A percentile compares a stretch with the other conserved stretches of the same genome.
Evolutionary conservation across 257 asterid species (phyloP).

Genomic region (Plectranthus barbatus): DNA sequence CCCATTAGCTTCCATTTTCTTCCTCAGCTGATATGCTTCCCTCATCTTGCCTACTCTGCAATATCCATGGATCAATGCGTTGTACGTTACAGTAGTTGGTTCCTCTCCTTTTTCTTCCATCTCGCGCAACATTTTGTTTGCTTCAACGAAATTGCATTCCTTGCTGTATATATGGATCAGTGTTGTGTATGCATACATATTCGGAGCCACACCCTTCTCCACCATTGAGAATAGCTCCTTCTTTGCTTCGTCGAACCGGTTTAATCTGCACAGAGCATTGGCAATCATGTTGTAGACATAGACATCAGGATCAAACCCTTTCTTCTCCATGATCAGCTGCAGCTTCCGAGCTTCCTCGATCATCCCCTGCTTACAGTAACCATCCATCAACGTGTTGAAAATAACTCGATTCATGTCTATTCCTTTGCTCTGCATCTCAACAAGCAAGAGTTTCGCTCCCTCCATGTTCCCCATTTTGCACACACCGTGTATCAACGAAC

Average conservation of each 20-base stretch:
- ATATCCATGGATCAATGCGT: slow-evolving; percentile 47
- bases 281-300: slow-evolving; percentile 60
- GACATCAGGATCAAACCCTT: slow-evolving; percentile 64
- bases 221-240: slow-evolving; percentile 48
- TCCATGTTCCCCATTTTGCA: slow-evolving; percentile 65
- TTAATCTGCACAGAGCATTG: slow-evolving; percentile 47
- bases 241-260: slow-evolving; percentile 62
- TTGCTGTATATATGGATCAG: slow-evolving; percentile 51
- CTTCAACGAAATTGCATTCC: slow-evolving; percentile 57
- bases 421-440: slow-evolving; percentile 78
- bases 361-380: slow-evolving; percentile 76
- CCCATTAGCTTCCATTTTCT: slow-evolving; percentile 47
- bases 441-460: slow-evolving; percentile 52
- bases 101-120: slow-evolving; percentile 43
- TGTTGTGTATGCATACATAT: slow-evolving; percentile 52
- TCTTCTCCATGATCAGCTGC: slow-evolving; percentile 51
- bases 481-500: slow-evolving; percentile 61
- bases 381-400: slow-evolving; percentile 78
- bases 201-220: slow-evolving; percentile 46
- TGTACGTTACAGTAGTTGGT: slow-evolving; percentile 43
- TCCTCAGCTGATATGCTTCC: slow-evolving; percentile 33
- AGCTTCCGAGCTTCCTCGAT: slow-evolving; percentile 63
- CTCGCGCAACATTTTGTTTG: slow-evolving; percentile 30
- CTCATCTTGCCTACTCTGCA: slow-evolving; percentile 43
- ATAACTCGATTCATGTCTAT: slow-evolving; percentile 49